Evolutionary conservation across 306 rosid genomes (phyloP).

Genomic region (Spatholobus suberectus): DNA sequence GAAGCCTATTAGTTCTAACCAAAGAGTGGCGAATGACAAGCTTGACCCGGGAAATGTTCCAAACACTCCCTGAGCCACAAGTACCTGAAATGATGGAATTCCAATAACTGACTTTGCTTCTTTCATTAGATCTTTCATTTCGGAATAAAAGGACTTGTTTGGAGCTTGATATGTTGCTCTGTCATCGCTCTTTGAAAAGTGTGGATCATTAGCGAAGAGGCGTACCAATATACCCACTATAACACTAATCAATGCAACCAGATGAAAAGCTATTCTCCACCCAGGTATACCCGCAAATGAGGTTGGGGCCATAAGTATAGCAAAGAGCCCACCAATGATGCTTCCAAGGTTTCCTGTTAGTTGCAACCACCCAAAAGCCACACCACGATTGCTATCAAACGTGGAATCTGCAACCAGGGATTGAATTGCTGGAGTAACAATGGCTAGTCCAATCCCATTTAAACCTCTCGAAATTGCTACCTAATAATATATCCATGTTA

Average conservation of each 20-base stretch:
- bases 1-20: conserved; percentile 86
- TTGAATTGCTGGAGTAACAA: conserved; percentile 78
- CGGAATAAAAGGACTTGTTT: conserved; percentile 45
- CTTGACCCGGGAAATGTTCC: conserved; percentile 91
- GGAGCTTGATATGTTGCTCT: conserved; percentile 35
- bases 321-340: conserved; percentile 71
- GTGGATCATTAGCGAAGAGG: conserved; percentile 75
- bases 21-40: conserved; percentile 76
- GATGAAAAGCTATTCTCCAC: conserved; percentile 85
- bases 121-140: conserved; percentile 56
- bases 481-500: conserved; percentile 46
- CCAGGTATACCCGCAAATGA: conserved; percentile 75
- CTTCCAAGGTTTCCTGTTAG: conserved; percentile 72
- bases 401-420: conserved; percentile 89
- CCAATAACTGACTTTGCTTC: conserved; percentile 71
- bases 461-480: conserved; percentile 89
- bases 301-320: conserved; percentile 70
- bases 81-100: conserved; percentile 76
- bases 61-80: conserved; percentile 88
- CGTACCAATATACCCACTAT: conserved; percentile 65
- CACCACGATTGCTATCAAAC: conserved; percentile 71
- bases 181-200: conserved; percentile 41
- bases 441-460: conserved; percentile 91
- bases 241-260: conserved; percentile 77
- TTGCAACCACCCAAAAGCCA: conserved; percentile 83